Percentiles rank a stretch among this genome's conserved stretches.
Evolutionary conservation across 108 stramenopile genomes (phyloP).

Genomic region (Schizochytrium sp.): DNA sequence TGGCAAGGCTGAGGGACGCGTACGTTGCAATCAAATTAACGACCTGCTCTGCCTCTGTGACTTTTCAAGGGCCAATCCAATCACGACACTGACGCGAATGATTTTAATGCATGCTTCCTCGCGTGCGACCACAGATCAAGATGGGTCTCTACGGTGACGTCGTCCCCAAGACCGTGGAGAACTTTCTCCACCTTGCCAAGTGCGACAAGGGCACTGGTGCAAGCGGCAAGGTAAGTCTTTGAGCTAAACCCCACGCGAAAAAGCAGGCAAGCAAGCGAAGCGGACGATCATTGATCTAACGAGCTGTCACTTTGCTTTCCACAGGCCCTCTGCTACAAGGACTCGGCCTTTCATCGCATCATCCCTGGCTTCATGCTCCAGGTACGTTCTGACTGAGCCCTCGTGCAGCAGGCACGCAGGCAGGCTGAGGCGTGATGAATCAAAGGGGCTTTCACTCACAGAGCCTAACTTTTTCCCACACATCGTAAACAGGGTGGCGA

Average conservation of each 20-base stretch:
- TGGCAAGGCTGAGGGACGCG: constrained; percentile 59
- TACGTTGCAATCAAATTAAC: neutral
- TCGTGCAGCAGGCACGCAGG: no score
- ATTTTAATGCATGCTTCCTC: neutral
- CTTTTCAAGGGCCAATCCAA: no score
- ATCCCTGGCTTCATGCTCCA: constrained; percentile 90
- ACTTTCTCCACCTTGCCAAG: constrained; percentile 84
- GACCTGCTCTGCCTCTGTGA: no score
- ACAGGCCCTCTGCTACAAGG: constrained; percentile 54
- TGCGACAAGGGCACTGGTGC: constrained; percentile 37
- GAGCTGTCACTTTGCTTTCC: neutral
- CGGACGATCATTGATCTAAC: neutral
- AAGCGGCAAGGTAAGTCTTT: constrained; percentile 52
- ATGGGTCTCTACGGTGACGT: constrained; percentile 79
- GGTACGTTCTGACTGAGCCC: constrained; percentile 56
- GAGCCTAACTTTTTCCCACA: constrained; percentile 61
- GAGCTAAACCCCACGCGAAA: constrained; percentile 64
- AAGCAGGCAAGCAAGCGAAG: no score
- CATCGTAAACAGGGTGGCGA: constrained; percentile 85
- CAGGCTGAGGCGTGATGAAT: no score
- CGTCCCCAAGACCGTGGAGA: constrained; percentile 83
- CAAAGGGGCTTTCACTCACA: no score
- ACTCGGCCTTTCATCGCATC: constrained; percentile 77
- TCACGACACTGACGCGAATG: no score
- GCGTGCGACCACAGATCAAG: constrained; percentile 44